Evolutionary conservation across 1,139 yeast species (phyloP).

Genomic region (Blastobotrys aristatus): DNA sequence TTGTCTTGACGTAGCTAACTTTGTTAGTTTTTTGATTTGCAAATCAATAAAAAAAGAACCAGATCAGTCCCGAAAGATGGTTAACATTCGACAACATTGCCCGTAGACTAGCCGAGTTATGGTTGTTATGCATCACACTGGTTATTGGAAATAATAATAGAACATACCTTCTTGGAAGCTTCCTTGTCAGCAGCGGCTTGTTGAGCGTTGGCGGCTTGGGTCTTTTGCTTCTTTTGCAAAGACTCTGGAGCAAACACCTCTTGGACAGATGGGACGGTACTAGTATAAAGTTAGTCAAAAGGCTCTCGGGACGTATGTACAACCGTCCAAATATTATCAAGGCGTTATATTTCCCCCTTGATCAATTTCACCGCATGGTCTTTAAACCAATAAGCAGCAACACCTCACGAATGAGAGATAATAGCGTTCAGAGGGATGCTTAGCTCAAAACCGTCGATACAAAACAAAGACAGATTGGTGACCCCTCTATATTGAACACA

Average conservation of each 20-base stretch:
- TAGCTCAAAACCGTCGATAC: constrained; percentile 3
- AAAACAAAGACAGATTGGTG: constrained; percentile 3
- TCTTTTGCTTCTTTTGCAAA: constrained; percentile 89
- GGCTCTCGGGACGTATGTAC: not conserved
- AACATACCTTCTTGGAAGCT: constrained; percentile 46
- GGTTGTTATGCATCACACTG: constrained; percentile 18
- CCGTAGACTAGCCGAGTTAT: constrained; percentile 31
- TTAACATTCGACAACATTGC: constrained; percentile 90
- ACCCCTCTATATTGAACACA: constrained; percentile 12
- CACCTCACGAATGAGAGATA: constrained; percentile 16
- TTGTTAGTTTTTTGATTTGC: not conserved
- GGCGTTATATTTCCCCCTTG: constrained; percentile 16
- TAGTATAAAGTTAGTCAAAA: constrained; percentile 11
- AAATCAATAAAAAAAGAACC: constrained; percentile 4
- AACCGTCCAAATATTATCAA: not conserved
- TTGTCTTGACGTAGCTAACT: constrained; percentile 42
- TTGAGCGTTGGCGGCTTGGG: constrained; percentile 58
- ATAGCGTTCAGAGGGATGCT: constrained; percentile 16
- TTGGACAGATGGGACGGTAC: constrained; percentile 24
- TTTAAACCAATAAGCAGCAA: constrained; percentile 4
- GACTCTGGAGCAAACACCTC: constrained; percentile 71
- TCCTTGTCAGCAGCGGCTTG: constrained; percentile 78
- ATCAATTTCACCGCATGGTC: constrained; percentile 18
- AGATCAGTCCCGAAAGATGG: constrained; percentile 99
- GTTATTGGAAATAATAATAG: not conserved